Evolutionary conservation across 768 basidiomycete species (phyloP), one percentile per base, ranked within the genome.

Genomic region (Lactarius akahatsu): DNA sequence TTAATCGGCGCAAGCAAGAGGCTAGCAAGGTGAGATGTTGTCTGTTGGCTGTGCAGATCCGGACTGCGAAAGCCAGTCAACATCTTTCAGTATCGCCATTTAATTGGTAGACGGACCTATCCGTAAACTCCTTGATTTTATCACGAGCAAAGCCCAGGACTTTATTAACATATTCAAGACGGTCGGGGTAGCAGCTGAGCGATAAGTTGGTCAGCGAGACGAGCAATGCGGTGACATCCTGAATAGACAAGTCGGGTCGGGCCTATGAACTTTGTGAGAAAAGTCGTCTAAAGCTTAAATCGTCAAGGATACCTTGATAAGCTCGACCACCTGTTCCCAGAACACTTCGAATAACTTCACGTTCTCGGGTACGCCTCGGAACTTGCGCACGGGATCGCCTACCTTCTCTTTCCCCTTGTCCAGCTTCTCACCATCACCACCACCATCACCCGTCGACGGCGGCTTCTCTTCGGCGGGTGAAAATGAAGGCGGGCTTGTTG

Each of bases 261-360:
- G 96, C 96, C 95, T 96, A 57, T 56, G 20, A 36, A 13, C 36
- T 38, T 15, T 15, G 40, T 55, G 47, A 74, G 55, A 26, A 34
- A 65, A 18, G 0, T 16, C 38, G 54, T 2, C 26, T 34, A n/a
- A 65, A 28, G 16, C 13, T 38, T 36, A 30, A 62, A 23, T 34
- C 40, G 26, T 8, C 0, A n/a, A 18, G 6, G 58, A 52, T 71
- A 93, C 95, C 86, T 96, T 97, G 81, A 99, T 96, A 32, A 99
- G 85, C 75, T 97, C 91, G 13, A 98, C 96, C 6, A 98, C 94
- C 75, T 99, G 97, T 69, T 91, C 89, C 96, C 97, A 99, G 76
- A 98, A 99, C 13, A 98, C 95, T 74, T 99, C 97, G 69, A 99
- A 99, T 60, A 99, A 78, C 73, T 90, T 92, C 28, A 97, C 97